Evolutionary conservation across 2,329 filamentous ascomycete genomes (phyloP), one percentile per base, ranked within the genome.

Genomic region (Verticillium nubilum): DNA sequence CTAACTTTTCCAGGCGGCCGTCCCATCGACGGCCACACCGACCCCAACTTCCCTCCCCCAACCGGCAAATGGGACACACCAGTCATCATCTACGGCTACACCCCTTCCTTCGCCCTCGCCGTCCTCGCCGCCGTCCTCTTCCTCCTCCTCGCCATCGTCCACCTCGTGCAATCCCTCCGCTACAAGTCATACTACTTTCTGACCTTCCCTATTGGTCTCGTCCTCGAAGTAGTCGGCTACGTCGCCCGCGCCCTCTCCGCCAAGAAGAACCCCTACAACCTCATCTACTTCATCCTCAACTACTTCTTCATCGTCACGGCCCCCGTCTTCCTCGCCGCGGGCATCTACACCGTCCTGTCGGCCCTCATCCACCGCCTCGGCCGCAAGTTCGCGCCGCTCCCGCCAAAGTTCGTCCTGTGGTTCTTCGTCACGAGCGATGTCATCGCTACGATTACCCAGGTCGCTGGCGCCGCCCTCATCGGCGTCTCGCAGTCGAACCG

Each of bases 221-320:
- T 76, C 17, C 76, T 83, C 65, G 81, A 83, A 64, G 70, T 82
- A 17, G 67, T 82, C 28, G 80, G 80, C 47, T 83, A 83, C 64
- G 66, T 78, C 57, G 77, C 78, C 56, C 76, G 80, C 9, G 71
- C 73, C 2, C 74, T 82, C n/a, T 80, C 77, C 1, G 73, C 78
- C 27, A 74, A 77, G 63, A 70, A 76, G 52, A 74, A 84, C 61
- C 82, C 82, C 0, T 85, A 84, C 67, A 73, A 78, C 61, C 73
- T 84, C 17, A 70, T 78, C 37, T 85, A 78, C 72, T 86, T 85
- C 63, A 80, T 86, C 42, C 70, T 83, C 53, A 81, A 84, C 66
- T 85, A 85, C 72, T 86, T 86, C 74, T 83, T 83, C 73, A 83
- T 86, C 68, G 82, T 86, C 61, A 80, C 80, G 0, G 82, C 82